Evolutionary conservation across 257 asterid genomes (phyloP).

Genomic region (Catharanthus roseus): DNA sequence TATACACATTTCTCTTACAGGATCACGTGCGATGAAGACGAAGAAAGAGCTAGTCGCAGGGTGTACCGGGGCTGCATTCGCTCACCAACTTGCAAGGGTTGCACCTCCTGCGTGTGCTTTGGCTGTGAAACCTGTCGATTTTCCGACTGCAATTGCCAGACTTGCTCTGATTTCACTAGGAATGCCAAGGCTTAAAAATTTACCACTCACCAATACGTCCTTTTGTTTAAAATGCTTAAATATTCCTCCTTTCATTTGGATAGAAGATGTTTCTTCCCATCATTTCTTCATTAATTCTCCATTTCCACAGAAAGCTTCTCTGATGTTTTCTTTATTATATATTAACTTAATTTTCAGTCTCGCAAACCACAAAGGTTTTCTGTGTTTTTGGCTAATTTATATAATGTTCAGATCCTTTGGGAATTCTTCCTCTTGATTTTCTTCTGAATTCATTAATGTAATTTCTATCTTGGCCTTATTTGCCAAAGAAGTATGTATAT

Average conservation of each 20-base stretch:
- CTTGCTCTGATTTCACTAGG: slow-evolving; percentile 45
- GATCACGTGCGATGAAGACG: slow-evolving; percentile 44
- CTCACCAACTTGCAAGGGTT: slow-evolving; percentile 48
- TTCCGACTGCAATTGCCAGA: slow-evolving; percentile 49
- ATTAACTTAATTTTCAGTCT: not conserved
- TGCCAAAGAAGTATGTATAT: too few relatives aligned
- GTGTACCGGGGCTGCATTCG: slow-evolving; percentile 48
- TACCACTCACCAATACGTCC: not conserved
- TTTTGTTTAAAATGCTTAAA: slow-evolving; percentile 4
- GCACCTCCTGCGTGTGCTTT: slow-evolving; percentile 54
- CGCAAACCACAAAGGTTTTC: not conserved
- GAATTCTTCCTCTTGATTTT: not conserved
- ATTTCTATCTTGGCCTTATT: too few relatives aligned
- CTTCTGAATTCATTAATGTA: not conserved
- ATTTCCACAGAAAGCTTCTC: slow-evolving; percentile 1
- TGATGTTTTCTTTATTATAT: slow-evolving; percentile 9
- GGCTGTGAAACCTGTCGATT: slow-evolving; percentile 51
- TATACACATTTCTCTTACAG: slow-evolving; percentile 16
- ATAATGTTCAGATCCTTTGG: not conserved
- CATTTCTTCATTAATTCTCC: slow-evolving; percentile 13
- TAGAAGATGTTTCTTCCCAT: slow-evolving; percentile 1
- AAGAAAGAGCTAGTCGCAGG: slow-evolving; percentile 52
- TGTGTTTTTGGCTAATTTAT: slow-evolving; percentile 8
- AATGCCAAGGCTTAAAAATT: slow-evolving; percentile 29
- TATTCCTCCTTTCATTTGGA: not conserved